Percentiles rank a stretch among this genome's conserved stretches.
Evolutionary conservation across 768 basidiomycete species (phyloP).

Genomic region (Boletus pseudopeckii): DNA sequence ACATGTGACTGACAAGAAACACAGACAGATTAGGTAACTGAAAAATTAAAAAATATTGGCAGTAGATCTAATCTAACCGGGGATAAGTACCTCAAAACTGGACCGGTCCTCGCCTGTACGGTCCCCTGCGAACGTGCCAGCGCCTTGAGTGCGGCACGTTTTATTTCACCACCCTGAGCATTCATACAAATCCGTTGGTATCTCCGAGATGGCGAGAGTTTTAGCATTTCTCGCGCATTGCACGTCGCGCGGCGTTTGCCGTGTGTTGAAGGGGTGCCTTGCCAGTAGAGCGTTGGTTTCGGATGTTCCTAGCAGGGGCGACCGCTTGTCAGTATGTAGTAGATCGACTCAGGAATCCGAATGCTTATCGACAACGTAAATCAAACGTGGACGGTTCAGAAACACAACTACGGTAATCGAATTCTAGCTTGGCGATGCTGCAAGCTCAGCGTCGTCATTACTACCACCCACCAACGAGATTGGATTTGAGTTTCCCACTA

Average conservation of each 20-base stretch:
- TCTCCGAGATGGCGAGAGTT: neutral
- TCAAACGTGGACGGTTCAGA: neutral
- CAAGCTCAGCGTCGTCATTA: slow-evolving; percentile 3
- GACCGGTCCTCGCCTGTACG: neutral
- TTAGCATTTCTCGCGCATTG: neutral
- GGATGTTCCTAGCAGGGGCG: slow-evolving; percentile 1
- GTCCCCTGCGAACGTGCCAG: slow-evolving; percentile 15
- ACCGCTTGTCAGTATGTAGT: too few relatives aligned
- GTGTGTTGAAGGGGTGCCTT: slow-evolving; percentile 16
- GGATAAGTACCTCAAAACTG: too few relatives aligned
- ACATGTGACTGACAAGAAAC: slow-evolving; percentile 20
- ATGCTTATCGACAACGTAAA: slow-evolving; percentile 9
- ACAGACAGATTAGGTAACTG: neutral
- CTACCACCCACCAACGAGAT: slow-evolving; percentile 9
- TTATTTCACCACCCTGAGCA: too few relatives aligned
- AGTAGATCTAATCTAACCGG: slow-evolving; percentile 11
- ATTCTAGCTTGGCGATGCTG: slow-evolving; percentile 8
- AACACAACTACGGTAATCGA: slow-evolving; percentile 13
- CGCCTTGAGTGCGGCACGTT: too few relatives aligned
- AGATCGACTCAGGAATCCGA: slow-evolving; percentile 20
- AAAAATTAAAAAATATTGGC: neutral
- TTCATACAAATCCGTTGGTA: too few relatives aligned
- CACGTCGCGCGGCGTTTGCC: neutral
- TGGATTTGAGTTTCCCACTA: slow-evolving; percentile 7
- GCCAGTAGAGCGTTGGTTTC: neutral